Conservation (phyloP, 768 basidiomycete species). For the Pleurotus platypus region DNA sequence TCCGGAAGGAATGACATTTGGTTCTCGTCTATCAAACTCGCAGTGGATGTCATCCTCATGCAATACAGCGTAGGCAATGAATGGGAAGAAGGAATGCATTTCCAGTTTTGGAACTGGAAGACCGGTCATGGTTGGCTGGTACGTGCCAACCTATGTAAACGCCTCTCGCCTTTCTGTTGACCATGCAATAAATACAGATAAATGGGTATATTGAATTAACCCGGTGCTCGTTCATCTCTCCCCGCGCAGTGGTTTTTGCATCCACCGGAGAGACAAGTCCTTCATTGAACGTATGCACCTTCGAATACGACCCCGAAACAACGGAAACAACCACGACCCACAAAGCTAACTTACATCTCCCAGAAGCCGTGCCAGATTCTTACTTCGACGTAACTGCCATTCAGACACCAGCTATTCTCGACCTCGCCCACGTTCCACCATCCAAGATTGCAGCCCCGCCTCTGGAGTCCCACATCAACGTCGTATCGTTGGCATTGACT, state of each 20-base stretch:
- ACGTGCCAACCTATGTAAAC: constrained; percentile 12
- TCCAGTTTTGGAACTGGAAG: constrained; percentile 48
- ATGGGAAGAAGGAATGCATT: constrained; percentile 24
- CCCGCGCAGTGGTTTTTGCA: constrained; percentile 40
- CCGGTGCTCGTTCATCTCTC: constrained; percentile 47
- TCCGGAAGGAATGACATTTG: constrained; percentile 18
- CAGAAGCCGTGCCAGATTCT: constrained; percentile 8
- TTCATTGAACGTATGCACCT: constrained; percentile 39
- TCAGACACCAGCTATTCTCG: constrained; percentile 30
- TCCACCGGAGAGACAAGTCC: constrained; percentile 24
- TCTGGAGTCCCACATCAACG: constrained; percentile 8
- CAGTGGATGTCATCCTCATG: constrained; percentile 49
- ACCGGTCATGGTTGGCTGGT: constrained; percentile 39
- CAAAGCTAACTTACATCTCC: constrained; percentile 15
- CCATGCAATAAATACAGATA: not conserved
- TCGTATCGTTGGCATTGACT: constrained; percentile 3
- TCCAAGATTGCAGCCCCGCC: constrained; percentile 21
- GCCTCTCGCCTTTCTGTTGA: not conserved
- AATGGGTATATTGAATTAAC: constrained; percentile 20
- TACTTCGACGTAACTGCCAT: constrained; percentile 17
- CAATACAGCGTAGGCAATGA: constrained; percentile 27
- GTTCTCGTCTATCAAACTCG: constrained; percentile 45
- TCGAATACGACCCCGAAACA: constrained; percentile 17
- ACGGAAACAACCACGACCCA: constrained; percentile 1
- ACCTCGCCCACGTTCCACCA: constrained; percentile 15